phyloP scores from a whole-genome alignment of 805 yeast species.

The Barnettozyma wickerhamii region DNA sequence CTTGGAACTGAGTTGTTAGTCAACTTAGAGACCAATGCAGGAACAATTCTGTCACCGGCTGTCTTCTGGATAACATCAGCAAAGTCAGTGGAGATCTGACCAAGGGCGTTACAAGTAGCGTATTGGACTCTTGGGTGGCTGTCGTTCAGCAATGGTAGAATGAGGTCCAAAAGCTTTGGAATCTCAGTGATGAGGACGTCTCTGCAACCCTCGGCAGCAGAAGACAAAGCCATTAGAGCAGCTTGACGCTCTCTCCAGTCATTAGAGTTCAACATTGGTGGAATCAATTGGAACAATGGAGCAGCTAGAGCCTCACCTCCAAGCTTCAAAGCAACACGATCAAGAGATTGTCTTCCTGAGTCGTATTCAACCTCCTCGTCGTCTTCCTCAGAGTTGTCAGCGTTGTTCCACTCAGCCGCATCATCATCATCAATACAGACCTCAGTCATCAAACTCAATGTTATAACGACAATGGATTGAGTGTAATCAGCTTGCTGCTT shows the following conservation, averaged over 20 bases:
- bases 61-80: conserved; percentile 84
- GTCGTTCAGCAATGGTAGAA: conserved; percentile 80
- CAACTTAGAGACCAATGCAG: conserved; percentile 81
- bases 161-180: conserved; percentile 75
- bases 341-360: conserved; percentile 93
- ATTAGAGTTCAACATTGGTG: conserved; percentile 69
- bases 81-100: conserved; percentile 96
- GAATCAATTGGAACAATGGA: conserved; percentile 82
- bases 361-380: conserved; percentile 84
- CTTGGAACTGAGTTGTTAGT: conserved; percentile 73
- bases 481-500: conserved; percentile 71
- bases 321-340: conserved; percentile 78
- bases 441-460: conserved; percentile 85
- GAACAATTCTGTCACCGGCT: conserved; percentile 74
- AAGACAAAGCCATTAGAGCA: conserved; percentile 92
- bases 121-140: conserved; percentile 93
- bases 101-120: conserved; percentile 95
- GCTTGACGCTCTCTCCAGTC: conserved; percentile 97
- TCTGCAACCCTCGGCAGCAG: conserved; percentile 96
- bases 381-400: conserved; percentile 74
- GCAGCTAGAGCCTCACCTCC: conserved; percentile 82
- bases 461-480: conserved; percentile 62
- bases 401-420: conserved; percentile 80
- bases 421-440: conserved; percentile 87
- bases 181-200: conserved; percentile 82